These are phyloP conservation scores for Serendipita sp. DNA, from an alignment of 768 basidiomycete genomes.

Conservation along the genomic window DNA sequence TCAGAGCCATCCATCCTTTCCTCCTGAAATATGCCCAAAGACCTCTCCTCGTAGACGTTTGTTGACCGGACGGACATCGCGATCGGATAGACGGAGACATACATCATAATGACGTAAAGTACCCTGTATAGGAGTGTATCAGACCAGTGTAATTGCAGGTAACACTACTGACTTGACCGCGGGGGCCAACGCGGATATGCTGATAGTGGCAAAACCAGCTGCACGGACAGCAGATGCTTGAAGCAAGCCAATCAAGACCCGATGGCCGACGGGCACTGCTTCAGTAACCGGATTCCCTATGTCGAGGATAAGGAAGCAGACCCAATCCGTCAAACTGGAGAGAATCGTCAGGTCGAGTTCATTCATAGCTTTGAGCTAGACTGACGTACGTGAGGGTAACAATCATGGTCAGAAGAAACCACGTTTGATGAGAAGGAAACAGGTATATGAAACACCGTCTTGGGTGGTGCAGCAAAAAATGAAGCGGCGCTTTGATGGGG, in stretches of 20 bases:
- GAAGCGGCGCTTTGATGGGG: slow-evolving; percentile 58
- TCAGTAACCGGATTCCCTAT: slow-evolving; percentile 60
- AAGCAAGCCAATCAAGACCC: slow-evolving; percentile 59
- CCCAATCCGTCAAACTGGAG: slow-evolving; percentile 64
- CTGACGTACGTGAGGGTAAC: slow-evolving; percentile 46
- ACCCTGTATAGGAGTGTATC: slow-evolving; percentile 33
- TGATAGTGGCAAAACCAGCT: slow-evolving; percentile 72
- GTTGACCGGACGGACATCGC: slow-evolving; percentile 65
- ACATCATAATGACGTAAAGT: slow-evolving; percentile 89
- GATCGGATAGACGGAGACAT: slow-evolving; percentile 27
- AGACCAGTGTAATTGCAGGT: neutral
- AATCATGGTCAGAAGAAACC: slow-evolving; percentile 67
- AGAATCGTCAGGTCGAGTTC: neutral
- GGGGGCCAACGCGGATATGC: slow-evolving; percentile 60
- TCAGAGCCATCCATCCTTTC: slow-evolving; percentile 30
- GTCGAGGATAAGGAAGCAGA: slow-evolving; percentile 78
- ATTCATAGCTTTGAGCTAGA: no score
- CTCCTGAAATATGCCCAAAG: slow-evolving; percentile 59
- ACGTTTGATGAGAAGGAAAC: slow-evolving; percentile 87
- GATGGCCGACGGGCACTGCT: slow-evolving; percentile 49
- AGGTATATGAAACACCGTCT: slow-evolving; percentile 80
- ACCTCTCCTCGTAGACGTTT: slow-evolving; percentile 82
- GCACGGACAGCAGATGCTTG: slow-evolving; percentile 59
- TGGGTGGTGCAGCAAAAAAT: slow-evolving; percentile 89
- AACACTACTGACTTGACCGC: slow-evolving; percentile 60